Base-by-base conservation (phyloP, 1,284 basidiomycete genomes). In the Ceratobasidium papillatum region DNA sequence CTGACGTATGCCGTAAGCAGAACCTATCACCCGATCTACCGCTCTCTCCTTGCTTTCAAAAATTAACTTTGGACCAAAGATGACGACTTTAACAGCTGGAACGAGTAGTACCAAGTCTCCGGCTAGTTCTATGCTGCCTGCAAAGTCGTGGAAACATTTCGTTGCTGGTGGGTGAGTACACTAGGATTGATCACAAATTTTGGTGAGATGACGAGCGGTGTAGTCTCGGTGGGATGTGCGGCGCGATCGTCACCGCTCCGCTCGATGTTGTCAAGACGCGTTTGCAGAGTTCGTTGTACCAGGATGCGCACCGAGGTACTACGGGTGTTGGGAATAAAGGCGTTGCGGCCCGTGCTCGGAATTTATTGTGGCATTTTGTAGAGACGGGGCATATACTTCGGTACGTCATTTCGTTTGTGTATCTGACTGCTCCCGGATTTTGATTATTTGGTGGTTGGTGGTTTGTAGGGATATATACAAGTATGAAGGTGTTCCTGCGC, bases 211-310 rank as follows among this genome's bases (percentile, higher is more conserved):
- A 30, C 19, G 30, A 17, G 36, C 36, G 56, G 47, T 54, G 22
- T 78, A 97, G 96, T 36, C 85, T 97, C 11, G 98, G 97, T 22
- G 97, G 97, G 30, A 98, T 99, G 96, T 95, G 95, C 80, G 98
- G 97, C 56, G 96, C 96, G 11, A 94, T 98, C 78, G 92, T 99
- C 9, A 99, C 97, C 0, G 95, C 95, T 45, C 97, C 97, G 0
- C 96, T 99, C 79, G 97, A 99, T 82, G 95, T 99, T 34, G 96
- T 99, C 78, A 99, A 99, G 84, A 99, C 98, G 34, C 91, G 97
- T 3, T 85, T 99, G 11, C 97, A 99, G 83, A 98, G 95, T 0
- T 92, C 92, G 82, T 84, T 98, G 49, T 98, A 96, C 82, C 86
- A 86, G 61, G 87, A 90, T 79, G 89, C 88, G 75, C 86, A 86